Percentiles rank a stretch among this genome's conserved stretches.
Evolutionary conservation across 768 basidiomycete species (phyloP).

Genomic region (Mrakia gelida): DNA sequence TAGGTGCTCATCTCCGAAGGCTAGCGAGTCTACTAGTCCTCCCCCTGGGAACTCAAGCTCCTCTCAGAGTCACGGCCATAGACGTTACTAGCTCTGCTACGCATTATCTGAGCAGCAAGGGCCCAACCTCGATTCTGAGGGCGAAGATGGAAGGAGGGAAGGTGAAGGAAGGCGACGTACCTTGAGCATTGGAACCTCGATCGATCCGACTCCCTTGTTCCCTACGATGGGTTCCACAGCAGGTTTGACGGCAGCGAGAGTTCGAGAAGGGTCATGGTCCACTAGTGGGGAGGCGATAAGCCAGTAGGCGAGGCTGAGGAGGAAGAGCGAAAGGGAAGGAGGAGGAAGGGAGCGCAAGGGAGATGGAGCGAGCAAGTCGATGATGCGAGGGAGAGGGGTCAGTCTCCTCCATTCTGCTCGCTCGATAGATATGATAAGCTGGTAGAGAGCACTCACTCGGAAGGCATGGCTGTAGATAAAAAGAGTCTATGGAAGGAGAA

Average conservation of each 20-base stretch:
- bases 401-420: neutral
- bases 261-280: slow-evolving; percentile 75
- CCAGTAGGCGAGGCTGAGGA: slow-evolving; percentile 71
- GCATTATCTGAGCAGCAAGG: too few relatives aligned
- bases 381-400: neutral
- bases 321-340: neutral
- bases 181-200: slow-evolving; percentile 85
- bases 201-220: slow-evolving; percentile 51
- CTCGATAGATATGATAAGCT: neutral
- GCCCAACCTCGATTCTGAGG: too few relatives aligned
- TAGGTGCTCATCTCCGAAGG: neutral
- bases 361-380: neutral
- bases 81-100: too few relatives aligned
- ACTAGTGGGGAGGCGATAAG: slow-evolving; percentile 72
- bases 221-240: slow-evolving; percentile 51
- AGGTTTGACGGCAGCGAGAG: slow-evolving; percentile 61
- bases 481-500: neutral
- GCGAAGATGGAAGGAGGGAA: neutral
- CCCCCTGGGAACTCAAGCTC: too few relatives aligned
- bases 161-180: slow-evolving; percentile 47
- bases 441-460: slow-evolving; percentile 19
- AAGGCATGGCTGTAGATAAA: slow-evolving; percentile 19
- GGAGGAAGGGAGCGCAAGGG: neutral
- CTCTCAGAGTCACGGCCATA: too few relatives aligned
- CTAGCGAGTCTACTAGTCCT: too few relatives aligned